A percentile compares a stretch with the other conserved stretches of the same genome.
Conservation (phyloP, 768 basidiomycete species). For the Cystofilobasidium capitatum region DNA sequence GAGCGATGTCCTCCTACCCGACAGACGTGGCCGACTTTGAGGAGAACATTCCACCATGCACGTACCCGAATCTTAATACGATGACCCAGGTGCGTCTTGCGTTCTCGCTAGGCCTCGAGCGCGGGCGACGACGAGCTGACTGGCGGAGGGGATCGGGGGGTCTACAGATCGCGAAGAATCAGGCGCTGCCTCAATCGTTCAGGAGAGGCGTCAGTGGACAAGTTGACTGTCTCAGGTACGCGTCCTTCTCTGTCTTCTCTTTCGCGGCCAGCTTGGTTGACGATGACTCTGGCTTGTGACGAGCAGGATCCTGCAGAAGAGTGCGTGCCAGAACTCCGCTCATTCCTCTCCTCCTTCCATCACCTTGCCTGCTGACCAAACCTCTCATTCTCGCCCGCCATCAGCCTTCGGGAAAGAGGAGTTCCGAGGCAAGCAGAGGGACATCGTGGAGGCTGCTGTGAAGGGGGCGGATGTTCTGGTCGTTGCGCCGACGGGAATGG, state of each 20-base stretch:
- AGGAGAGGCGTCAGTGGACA: slow-evolving; percentile 17
- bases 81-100: slow-evolving; percentile 16
- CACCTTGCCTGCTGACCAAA: background rate
- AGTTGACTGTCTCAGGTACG: slow-evolving; percentile 22
- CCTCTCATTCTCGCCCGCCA: background rate
- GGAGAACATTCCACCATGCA: slow-evolving; percentile 8
- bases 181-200: slow-evolving; percentile 9
- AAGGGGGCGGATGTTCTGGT: slow-evolving; percentile 43
- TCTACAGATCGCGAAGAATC: slow-evolving; percentile 9
- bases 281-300: background rate
- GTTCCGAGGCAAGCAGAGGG: slow-evolving; percentile 69
- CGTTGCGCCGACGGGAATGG: slow-evolving; percentile 80
- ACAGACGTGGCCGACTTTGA: background rate
- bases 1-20: slow-evolving; percentile 1
- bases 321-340: background rate
- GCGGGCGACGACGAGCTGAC: background rate
- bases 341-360: background rate
- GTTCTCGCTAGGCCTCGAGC: background rate
- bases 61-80: slow-evolving; percentile 27
- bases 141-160: no score
- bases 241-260: background rate
- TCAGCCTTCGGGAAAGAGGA: slow-evolving; percentile 59
- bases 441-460: slow-evolving; percentile 62
- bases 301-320: slow-evolving; percentile 19
- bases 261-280: background rate